Evolutionary conservation across 805 yeast genomes (phyloP).

Genomic region (Candida pseudofarinosa): DNA sequence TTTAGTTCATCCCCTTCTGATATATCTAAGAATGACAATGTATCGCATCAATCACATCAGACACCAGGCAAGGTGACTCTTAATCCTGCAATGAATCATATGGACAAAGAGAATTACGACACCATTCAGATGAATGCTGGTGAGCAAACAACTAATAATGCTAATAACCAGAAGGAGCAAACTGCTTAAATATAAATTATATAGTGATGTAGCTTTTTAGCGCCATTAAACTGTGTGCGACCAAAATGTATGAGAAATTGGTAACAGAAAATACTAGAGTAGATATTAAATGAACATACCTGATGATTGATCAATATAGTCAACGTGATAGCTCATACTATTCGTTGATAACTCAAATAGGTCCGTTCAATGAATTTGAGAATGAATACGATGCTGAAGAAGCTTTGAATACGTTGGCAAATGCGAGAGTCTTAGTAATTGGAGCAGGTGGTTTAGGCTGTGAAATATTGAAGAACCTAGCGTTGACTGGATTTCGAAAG

Average conservation of each 20-base stretch:
- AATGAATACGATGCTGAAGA: slow-evolving; percentile 25
- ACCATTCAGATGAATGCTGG: neutral
- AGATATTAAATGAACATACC: no score
- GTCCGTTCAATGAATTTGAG: slow-evolving; percentile 39
- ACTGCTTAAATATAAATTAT: neutral
- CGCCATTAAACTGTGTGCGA: neutral
- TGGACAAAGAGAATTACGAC: neutral
- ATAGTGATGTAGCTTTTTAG: neutral
- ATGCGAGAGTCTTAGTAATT: slow-evolving; percentile 38
- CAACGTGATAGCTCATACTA: slow-evolving; percentile 8
- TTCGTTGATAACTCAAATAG: slow-evolving; percentile 18
- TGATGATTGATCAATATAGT: neutral
- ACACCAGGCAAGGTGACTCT: neutral
- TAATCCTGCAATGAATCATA: neutral
- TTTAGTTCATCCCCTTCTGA: neutral
- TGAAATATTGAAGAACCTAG: slow-evolving; percentile 70
- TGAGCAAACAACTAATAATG: neutral
- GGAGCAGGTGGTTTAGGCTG: slow-evolving; percentile 89
- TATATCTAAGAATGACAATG: neutral
- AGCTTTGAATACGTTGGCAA: slow-evolving; percentile 19
- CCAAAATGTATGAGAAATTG: neutral
- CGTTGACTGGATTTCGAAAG: slow-evolving; percentile 60
- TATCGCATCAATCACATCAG: neutral
- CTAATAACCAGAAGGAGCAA: neutral
- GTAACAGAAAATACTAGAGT: no score